Conservation (phyloP, 352 stramenopile species). For the Pythium phragmiticola region DNA sequence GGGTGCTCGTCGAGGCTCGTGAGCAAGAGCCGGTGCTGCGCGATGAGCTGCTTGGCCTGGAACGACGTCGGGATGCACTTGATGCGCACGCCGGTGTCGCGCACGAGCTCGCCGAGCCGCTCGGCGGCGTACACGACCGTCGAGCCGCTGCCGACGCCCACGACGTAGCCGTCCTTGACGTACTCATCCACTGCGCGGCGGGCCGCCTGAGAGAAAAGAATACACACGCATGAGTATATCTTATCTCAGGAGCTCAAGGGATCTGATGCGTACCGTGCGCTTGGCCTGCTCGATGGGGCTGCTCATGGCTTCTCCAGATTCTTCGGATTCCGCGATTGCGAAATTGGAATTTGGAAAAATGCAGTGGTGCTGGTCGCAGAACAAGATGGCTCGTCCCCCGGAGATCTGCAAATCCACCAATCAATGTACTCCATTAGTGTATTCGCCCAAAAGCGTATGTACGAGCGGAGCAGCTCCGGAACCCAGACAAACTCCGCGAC, state of each 20-base stretch:
- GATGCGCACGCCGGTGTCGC: constrained; percentile 91
- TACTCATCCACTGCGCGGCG: constrained; percentile 91
- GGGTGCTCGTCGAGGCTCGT: constrained; percentile 80
- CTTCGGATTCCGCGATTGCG: neutral
- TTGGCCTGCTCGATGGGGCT: constrained; percentile 74
- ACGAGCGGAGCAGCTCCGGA: constrained; percentile 12
- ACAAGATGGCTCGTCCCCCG: neutral
- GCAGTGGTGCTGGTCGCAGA: too few relatives aligned
- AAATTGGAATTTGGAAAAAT: constrained; percentile 13
- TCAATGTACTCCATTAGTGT: constrained; percentile 12
- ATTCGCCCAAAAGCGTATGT: constrained; percentile 14
- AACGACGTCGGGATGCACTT: constrained; percentile 98
- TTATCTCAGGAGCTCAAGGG: too few relatives aligned
- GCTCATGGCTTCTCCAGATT: constrained; percentile 27
- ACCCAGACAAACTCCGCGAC: neutral
- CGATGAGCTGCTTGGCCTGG: constrained; percentile 94
- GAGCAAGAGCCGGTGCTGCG: constrained; percentile 72
- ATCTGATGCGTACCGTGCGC: constrained; percentile 44
- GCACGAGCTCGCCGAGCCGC: constrained; percentile 93
- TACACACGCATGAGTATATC: too few relatives aligned
- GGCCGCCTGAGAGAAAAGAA: constrained; percentile 45
- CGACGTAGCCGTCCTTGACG: constrained; percentile 93
- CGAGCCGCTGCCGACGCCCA: constrained; percentile 97
- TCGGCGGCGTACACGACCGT: constrained; percentile 98
- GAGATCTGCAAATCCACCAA: constrained; percentile 11